Base-by-base conservation (phyloP, 2,329 filamentous ascomycete species). In the Colletotrichum tanaceti region DNA sequence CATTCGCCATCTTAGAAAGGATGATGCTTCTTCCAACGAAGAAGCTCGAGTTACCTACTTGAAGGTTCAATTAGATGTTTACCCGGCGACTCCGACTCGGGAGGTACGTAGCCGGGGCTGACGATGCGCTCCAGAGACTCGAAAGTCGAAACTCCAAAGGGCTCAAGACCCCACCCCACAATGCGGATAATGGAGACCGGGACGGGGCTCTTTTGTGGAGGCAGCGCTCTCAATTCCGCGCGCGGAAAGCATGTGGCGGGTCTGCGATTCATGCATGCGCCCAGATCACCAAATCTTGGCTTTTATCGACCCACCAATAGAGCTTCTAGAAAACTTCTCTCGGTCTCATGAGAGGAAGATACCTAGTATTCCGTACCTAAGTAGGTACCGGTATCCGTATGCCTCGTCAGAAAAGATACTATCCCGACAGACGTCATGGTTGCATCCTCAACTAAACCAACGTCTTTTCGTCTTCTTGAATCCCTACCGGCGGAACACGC, bases 281-380 rank as follows among this genome's bases (percentile, higher is more conserved):
- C 63, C 58, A 38, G 43, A 66, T 66, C 63, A 50, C 28, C 58
- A 62, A 16, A 66, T 47, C 58, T 66, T 66, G 63, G 58, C 58
- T 44, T 41, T 43, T 7, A 32, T 24, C 50, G 22, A 35, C 38
- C 46, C 47, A 55, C 39, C 20, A 32, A 24, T 62, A 24, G 32
- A 57, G 35, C 11, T 61, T 66, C 58, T 1, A 57, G 58, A 66
- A 66, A 57, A 43, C 41, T 66, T 66, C 58, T 43, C 16, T 20
- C 16, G 10, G 28, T 16, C 35, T 35, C 32, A 28, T 50, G 28
- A 18, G 38, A 24, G 28, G 28, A n/a, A n/a, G n/a, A n/a, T n/a
- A n/a, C n/a, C n/a, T n/a, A n/a, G n/a, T n/a, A n/a, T n/a, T n/a
- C n/a, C n/a, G n/a, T n/a, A n/a, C n/a, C n/a, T n/a, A n/a, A n/a